These are phyloP conservation scores for Ogataea trehalophila DNA, from an alignment of 805 yeast genomes.

Conservation along the genomic window DNA sequence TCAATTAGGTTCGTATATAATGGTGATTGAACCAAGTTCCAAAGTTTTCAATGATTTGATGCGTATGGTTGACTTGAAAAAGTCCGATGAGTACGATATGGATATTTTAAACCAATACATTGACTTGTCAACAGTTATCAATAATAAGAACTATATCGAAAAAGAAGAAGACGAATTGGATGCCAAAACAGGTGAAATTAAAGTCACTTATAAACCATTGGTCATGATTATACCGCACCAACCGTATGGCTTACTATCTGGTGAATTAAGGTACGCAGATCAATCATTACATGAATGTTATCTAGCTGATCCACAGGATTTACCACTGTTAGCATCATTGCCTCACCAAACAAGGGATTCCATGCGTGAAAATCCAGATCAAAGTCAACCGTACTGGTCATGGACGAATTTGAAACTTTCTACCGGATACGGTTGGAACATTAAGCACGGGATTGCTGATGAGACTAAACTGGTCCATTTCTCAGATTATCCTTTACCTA, in stretches of 20 bases:
- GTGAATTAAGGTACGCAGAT: slow-evolving; percentile 37
- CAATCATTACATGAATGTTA: slow-evolving; percentile 35
- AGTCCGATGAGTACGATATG: slow-evolving; percentile 46
- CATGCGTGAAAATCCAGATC: neutral
- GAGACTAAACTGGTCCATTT: slow-evolving; percentile 49
- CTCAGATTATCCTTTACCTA: slow-evolving; percentile 61
- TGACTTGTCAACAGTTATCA: slow-evolving; percentile 16
- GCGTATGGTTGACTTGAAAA: slow-evolving; percentile 24
- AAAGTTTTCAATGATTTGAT: slow-evolving; percentile 19
- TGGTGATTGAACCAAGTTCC: slow-evolving; percentile 52
- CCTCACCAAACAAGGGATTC: slow-evolving; percentile 3
- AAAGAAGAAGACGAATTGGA: neutral
- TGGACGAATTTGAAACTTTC: neutral
- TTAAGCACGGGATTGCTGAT: slow-evolving; percentile 19
- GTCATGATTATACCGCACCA: slow-evolving; percentile 45
- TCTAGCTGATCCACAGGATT: slow-evolving; percentile 40
- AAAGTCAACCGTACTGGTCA: slow-evolving; percentile 20
- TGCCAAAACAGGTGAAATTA: no score
- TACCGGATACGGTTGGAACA: slow-evolving; percentile 32
- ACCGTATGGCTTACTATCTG: slow-evolving; percentile 46
- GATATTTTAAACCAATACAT: slow-evolving; percentile 42
- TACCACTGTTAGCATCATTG: slow-evolving; percentile 22
- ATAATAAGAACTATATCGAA: slow-evolving; percentile 9
- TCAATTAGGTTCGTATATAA: slow-evolving; percentile 41
- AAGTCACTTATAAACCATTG: slow-evolving; percentile 20